Base-by-base conservation (phyloP, 1,284 basidiomycete genomes). In the Caloboletus firmus region DNA sequence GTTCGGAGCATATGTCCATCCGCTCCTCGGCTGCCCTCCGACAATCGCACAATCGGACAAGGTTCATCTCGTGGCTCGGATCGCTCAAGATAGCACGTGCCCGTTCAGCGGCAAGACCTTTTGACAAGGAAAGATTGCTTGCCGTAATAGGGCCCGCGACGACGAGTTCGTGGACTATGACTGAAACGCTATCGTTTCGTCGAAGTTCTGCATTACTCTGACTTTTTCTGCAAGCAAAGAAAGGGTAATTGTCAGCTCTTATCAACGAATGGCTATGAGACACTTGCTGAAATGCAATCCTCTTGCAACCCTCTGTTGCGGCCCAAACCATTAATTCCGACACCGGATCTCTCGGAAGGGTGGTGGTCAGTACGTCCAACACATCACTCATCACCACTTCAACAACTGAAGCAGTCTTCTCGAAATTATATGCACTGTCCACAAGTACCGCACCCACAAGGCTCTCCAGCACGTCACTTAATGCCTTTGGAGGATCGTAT, bases 361-460 rank as follows among this genome's bases (percentile, higher is more conserved):
- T 73, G 0, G 84, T 87, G 0, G 76, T 76, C 22, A 91, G 70
- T 1, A 75, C 72, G 5, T 72, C 74, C 41, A 91, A 70, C 4
- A 90, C 73, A 34, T 87, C 85, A 28, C 75, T 72, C 82, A 91
- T 85, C 22, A 83, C 72, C 44, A 73, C 61, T 64, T 84, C 79
- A 34, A 85, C 79, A 11, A 93, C 75, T 4, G 74, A 74, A 17
- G 79, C 79, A 2, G 83, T 81, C 49, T 75, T 80, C 44, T 86
- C 83, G 54, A 90, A 84, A 61, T 91, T 73, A 62, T 87, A 93
- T 13, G 79, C 81, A 10, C 82, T 82, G 72, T 97, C 94, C 45
- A 94, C 79, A 28, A 95, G 79, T 22, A 96, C 78, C 0, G 91
- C 92, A 1, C 91, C 94, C 18, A 95, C 74, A 4, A 95, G 71